Evolutionary conservation across 768 basidiomycete genomes (phyloP).

Genomic region (Butyriboletus loyo): DNA sequence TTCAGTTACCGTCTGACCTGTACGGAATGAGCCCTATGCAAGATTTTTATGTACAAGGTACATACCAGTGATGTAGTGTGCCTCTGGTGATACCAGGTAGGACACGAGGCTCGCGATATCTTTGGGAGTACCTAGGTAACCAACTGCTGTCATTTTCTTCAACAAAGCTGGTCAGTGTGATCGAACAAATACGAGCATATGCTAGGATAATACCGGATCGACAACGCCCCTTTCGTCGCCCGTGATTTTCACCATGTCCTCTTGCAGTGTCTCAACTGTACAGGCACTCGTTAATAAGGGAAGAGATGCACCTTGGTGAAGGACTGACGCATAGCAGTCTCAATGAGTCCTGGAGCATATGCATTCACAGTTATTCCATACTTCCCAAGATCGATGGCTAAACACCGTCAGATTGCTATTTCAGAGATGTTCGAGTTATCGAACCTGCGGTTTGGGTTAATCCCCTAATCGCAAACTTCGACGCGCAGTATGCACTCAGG

Average conservation of each 20-base stretch:
- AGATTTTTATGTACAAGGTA: background rate
- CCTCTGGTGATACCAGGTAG: slow-evolving; percentile 34
- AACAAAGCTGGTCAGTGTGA: slow-evolving; percentile 7
- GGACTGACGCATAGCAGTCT: slow-evolving; percentile 30
- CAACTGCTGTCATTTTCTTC: slow-evolving; percentile 13
- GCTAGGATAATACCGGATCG: slow-evolving; percentile 9
- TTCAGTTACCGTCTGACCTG: slow-evolving; percentile 27
- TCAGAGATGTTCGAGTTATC: background rate
- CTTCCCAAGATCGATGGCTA: slow-evolving; percentile 32
- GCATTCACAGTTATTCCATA: slow-evolving; percentile 35
- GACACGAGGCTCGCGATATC: slow-evolving; percentile 39
- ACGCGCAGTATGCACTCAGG: slow-evolving; percentile 32
- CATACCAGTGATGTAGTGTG: slow-evolving; percentile 35
- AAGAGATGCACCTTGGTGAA: background rate
- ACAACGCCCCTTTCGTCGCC: slow-evolving; percentile 13
- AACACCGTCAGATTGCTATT: background rate
- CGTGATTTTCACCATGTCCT: slow-evolving; percentile 7
- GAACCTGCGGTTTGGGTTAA: slow-evolving; percentile 37
- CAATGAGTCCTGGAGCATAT: slow-evolving; percentile 32
- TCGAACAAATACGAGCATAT: background rate
- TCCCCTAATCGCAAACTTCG: slow-evolving; percentile 44
- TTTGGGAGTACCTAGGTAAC: slow-evolving; percentile 22
- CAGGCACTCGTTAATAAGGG: background rate
- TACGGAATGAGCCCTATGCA: background rate
- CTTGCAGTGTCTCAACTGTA: slow-evolving; percentile 19